phyloP scores from a whole-genome alignment of 768 basidiomycete species.

The Suillus fuscotomentosus region DNA sequence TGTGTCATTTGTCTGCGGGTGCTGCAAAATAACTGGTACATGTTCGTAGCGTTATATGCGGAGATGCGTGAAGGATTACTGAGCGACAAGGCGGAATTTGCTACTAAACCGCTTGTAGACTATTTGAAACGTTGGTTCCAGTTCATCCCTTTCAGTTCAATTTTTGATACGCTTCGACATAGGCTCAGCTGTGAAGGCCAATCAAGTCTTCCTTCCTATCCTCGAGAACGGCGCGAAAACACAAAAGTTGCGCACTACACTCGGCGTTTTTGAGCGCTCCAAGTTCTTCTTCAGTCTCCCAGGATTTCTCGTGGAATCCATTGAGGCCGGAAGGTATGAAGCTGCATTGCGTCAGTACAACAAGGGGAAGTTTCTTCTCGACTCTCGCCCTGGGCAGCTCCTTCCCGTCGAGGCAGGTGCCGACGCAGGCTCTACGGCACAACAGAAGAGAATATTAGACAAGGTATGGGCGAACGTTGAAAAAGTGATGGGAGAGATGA shows the following conservation, averaged over 20 bases:
- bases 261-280: slow-evolving; percentile 93
- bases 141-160: background rate
- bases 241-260: slow-evolving; percentile 85
- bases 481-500: slow-evolving; percentile 92
- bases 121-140: slow-evolving; percentile 73
- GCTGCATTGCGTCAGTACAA: slow-evolving; percentile 94
- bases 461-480: slow-evolving; percentile 97
- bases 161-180: slow-evolving; percentile 9
- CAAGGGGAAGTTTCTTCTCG: slow-evolving; percentile 89
- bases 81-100: slow-evolving; percentile 74
- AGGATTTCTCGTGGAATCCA: slow-evolving; percentile 80
- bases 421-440: slow-evolving; percentile 60
- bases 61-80: slow-evolving; percentile 94
- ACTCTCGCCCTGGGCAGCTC: slow-evolving; percentile 85
- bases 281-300: slow-evolving; percentile 99
- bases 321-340: slow-evolving; percentile 92
- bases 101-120: slow-evolving; percentile 77
- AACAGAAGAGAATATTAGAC: slow-evolving; percentile 90
- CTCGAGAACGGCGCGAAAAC: slow-evolving; percentile 95
- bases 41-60: slow-evolving; percentile 69
- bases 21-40: background rate
- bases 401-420: slow-evolving; percentile 66
- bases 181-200: slow-evolving; percentile 92
- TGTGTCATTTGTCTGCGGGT: slow-evolving; percentile 5
- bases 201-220: slow-evolving; percentile 94